These are phyloP conservation scores for Paspalum notatum DNA, from an alignment of 176 grass and related monocot genomes.

Conservation along the genomic window DNA sequence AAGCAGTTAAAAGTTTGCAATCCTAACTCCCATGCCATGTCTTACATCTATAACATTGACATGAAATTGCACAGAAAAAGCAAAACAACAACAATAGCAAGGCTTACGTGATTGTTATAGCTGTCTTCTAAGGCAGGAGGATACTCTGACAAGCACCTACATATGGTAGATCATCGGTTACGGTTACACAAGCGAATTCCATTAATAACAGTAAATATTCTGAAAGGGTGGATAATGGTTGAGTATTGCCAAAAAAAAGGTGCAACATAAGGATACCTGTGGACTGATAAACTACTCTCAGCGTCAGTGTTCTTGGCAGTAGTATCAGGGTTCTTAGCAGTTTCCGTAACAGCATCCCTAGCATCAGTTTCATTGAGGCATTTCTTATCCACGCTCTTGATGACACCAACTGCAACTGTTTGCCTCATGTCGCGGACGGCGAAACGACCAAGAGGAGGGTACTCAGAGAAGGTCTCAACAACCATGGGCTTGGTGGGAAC, in stretches of 20 bases:
- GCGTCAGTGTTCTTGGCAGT: constrained; percentile 36
- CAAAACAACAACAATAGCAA: constrained; percentile 1
- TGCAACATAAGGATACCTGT: constrained; percentile 41
- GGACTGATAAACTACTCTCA: constrained; percentile 52
- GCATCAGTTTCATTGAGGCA: no score
- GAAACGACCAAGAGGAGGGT: no score
- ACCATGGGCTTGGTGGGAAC: no score
- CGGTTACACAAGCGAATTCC: no score
- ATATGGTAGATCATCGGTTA: constrained; percentile 43
- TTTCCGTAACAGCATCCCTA: no score
- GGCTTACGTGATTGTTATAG: constrained; percentile 64
- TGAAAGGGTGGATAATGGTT: constrained; percentile 20
- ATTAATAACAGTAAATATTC: not conserved
- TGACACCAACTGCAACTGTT: no score
- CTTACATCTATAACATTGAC: constrained; percentile 3
- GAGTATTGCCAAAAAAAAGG: not conserved
- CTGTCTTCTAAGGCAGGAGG: constrained; percentile 73
- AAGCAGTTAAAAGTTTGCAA: no score
- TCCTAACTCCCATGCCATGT: constrained; percentile 13
- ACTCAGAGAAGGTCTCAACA: no score
- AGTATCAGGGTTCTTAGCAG: not conserved
- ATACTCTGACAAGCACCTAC: constrained; percentile 91
- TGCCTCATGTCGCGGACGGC: no score
- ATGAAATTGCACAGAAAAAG: constrained; percentile 4
- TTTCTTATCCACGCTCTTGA: no score